These are phyloP conservation scores for Pleurotus djamor DNA, from an alignment of 768 basidiomycete genomes.

Conservation along the genomic window DNA sequence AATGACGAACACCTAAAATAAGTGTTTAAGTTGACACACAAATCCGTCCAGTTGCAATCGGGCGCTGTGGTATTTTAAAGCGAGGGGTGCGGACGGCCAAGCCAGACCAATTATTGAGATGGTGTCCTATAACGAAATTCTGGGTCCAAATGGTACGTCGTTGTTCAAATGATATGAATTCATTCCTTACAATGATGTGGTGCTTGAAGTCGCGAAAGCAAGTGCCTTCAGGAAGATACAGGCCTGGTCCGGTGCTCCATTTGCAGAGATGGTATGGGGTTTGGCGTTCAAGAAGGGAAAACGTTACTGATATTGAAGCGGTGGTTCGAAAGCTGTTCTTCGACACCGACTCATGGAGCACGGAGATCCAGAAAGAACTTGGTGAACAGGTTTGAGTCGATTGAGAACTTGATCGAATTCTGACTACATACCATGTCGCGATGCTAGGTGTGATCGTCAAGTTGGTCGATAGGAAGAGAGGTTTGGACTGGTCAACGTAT, in stretches of 20 bases:
- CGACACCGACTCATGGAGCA: neutral
- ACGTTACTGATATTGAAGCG: neutral
- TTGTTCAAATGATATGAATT: no score
- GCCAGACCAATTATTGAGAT: neutral
- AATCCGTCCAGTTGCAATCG: neutral
- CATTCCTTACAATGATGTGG: neutral
- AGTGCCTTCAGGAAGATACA: neutral
- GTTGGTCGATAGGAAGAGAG: neutral
- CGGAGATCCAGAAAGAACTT: no score
- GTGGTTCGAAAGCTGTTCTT: neutral
- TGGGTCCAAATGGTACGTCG: no score
- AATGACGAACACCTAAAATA: no score
- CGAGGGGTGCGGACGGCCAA: neutral
- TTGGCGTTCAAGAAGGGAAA: no score
- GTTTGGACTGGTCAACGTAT: neutral
- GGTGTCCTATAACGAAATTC: neutral
- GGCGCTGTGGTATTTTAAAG: neutral
- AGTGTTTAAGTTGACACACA: no score
- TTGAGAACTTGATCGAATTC: neutral
- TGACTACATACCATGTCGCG: neutral
- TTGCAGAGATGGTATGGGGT: neutral
- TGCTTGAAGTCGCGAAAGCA: neutral
- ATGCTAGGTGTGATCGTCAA: neutral
- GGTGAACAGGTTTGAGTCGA: neutral
- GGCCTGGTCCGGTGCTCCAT: neutral